These are phyloP conservation scores for Manihot esculenta DNA, from an alignment of 441 rosid species.

Conservation along the genomic window DNA sequence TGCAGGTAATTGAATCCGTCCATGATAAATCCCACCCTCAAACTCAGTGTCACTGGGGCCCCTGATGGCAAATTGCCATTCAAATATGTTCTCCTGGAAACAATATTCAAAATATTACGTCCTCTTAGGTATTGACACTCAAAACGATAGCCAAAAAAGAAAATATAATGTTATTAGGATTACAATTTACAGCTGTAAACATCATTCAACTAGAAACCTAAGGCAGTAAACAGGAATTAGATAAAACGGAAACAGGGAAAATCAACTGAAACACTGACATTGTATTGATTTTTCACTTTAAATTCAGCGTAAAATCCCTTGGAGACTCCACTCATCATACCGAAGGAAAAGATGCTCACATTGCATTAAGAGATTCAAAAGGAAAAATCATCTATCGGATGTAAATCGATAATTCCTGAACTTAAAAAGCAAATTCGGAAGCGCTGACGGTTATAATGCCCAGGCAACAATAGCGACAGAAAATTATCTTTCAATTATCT, in stretches of 20 bases:
- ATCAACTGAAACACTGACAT: not conserved
- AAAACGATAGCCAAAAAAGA: not conserved
- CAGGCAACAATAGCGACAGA: not conserved
- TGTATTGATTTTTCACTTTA: not conserved
- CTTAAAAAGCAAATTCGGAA: not conserved
- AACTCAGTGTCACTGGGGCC: constrained; percentile 84
- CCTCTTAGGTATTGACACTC: not conserved
- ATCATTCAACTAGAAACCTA: not conserved
- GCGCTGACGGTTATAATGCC: not conserved
- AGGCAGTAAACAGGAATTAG: not conserved
- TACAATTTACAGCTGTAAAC: not conserved
- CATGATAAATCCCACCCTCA: constrained; percentile 97
- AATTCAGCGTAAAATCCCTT: too few species aligned
- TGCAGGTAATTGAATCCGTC: constrained; percentile 89
- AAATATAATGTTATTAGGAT: not conserved
- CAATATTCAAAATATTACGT: constrained; percentile 3
- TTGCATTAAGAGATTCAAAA: not conserved
- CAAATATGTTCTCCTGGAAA: constrained; percentile 87
- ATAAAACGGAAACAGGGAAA: not conserved
- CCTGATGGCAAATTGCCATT: constrained; percentile 95
- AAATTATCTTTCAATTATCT: not conserved
- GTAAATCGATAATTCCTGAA: not conserved
- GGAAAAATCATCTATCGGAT: not conserved
- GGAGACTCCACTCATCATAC: not conserved
- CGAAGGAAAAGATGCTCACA: not conserved